Evolutionary conservation across 257 asterid genomes (phyloP).

Genomic region (Fraxinus pennsylvanica): DNA sequence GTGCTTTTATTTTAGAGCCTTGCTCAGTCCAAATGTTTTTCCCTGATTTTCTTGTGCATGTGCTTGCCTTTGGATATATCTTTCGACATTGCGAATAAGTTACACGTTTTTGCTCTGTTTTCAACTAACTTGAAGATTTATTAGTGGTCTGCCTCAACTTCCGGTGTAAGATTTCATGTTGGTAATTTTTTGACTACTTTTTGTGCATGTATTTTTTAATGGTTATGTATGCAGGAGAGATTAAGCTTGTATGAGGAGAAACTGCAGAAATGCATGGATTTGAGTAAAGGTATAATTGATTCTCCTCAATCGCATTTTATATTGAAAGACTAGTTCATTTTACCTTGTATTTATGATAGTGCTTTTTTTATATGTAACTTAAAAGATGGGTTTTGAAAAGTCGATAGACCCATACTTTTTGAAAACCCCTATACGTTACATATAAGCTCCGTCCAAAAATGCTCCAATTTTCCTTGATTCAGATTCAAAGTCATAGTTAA

Average conservation of each 20-base stretch:
- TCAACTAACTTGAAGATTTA: neutral
- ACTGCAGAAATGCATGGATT: slow-evolving; percentile 60
- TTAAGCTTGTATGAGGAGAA: slow-evolving; percentile 79
- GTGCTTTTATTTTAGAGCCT: neutral
- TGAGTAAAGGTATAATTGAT: slow-evolving; percentile 63
- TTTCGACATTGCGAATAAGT: no score
- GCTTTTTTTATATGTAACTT: neutral
- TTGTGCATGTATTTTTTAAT: neutral
- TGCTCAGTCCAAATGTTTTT: neutral
- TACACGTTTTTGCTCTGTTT: no score
- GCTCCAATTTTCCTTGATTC: neutral
- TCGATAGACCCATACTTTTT: no score
- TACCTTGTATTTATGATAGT: neutral
- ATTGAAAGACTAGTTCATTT: neutral
- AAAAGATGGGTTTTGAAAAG: no score
- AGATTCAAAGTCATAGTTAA: neutral
- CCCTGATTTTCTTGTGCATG: neutral
- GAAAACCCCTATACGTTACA: no score
- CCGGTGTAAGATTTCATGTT: slow-evolving; percentile 3
- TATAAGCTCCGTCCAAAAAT: no score
- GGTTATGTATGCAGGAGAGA: slow-evolving; percentile 62
- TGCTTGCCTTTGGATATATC: no score
- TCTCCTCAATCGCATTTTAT: slow-evolving; percentile 14
- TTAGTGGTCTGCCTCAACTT: neutral
- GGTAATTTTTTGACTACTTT: slow-evolving; percentile 19